phyloP scores from a whole-genome alignment of 2,329 filamentous ascomycete genomes.

The Rhexocercosporidium sp. region DNA sequence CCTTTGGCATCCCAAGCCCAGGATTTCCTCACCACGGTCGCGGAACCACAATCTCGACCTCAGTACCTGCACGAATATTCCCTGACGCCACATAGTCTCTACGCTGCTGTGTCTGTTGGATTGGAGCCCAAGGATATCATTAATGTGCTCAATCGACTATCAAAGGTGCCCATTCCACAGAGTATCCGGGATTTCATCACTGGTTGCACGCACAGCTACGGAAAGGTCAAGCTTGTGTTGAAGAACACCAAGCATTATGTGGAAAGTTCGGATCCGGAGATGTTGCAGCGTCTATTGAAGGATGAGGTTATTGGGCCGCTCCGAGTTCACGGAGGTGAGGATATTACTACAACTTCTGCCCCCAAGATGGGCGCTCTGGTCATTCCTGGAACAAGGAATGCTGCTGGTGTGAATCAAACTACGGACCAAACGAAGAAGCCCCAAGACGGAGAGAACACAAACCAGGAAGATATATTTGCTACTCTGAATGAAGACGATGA shows the following conservation, averaged over 20 bases:
- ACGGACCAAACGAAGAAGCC: conserved; percentile 47
- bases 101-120: conserved; percentile 95
- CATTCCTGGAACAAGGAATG: conserved; percentile 93
- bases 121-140: conserved; percentile 89
- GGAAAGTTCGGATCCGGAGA: conserved; percentile 85
- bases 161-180: conserved; percentile 86
- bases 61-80: conserved; percentile 93
- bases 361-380: conserved; percentile 87
- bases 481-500: conserved; percentile 77
- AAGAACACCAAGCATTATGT: conserved; percentile 95
- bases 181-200: conserved; percentile 76
- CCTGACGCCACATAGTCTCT: conserved; percentile 89
- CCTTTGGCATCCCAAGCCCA: conserved; percentile 85
- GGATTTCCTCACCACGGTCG: conserved; percentile 94
- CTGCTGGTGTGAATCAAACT: conserved; percentile 84
- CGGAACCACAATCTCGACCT: conserved; percentile 89
- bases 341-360: conserved; percentile 80
- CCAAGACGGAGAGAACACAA: conserved; percentile 56
- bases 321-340: conserved; percentile 71
- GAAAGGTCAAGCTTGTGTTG: conserved; percentile 92
- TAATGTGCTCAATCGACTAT: conserved; percentile 82
- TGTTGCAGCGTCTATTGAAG: conserved; percentile 84
- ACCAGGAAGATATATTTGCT: conserved; percentile 72
- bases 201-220: conserved; percentile 86
- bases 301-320: conserved; percentile 82